Evolutionary conservation across 2,329 filamentous ascomycete genomes (phyloP).

Genomic region (Teratosphaeria viscida): DNA sequence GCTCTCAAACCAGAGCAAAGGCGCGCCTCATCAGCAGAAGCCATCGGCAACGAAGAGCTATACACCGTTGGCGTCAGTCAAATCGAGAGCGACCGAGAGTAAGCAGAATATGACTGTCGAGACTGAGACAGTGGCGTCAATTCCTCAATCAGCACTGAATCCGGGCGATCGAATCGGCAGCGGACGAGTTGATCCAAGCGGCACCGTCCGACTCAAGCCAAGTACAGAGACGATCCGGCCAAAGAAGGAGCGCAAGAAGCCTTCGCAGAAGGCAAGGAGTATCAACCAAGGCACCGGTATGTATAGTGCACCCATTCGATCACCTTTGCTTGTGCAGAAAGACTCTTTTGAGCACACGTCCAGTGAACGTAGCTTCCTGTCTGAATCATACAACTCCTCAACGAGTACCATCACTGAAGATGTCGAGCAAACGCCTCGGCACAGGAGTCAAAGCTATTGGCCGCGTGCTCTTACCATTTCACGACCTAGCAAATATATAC

Average conservation of each 20-base stretch:
- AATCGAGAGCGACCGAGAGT: conserved; percentile 61
- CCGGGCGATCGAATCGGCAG: conserved; percentile 45
- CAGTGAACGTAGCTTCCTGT: background rate
- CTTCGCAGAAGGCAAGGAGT: conserved; percentile 60
- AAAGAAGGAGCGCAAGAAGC: conserved; percentile 83
- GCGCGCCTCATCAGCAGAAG: background rate
- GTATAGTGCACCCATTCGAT: conserved; percentile 24
- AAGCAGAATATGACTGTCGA: conserved; percentile 93
- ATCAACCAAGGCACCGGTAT: conserved; percentile 65
- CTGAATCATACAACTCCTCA: background rate
- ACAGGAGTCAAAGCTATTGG: background rate
- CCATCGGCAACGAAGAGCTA: conserved; percentile 44
- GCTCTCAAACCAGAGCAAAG: conserved; percentile 23
- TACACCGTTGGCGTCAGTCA: conserved; percentile 51
- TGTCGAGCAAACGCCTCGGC: background rate
- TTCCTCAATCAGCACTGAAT: conserved; percentile 68
- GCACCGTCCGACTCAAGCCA: conserved; percentile 72
- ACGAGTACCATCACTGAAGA: background rate
- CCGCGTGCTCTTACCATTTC: background rate
- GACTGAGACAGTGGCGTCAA: conserved; percentile 86
- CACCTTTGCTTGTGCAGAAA: conserved; percentile 19
- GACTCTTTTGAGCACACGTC: conserved; percentile 9
- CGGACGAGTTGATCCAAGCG: conserved; percentile 53
- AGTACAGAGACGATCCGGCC: conserved; percentile 95
- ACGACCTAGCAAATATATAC: conserved; percentile 8